phyloP scores from a whole-genome alignment of 2,329 filamentous ascomycete species.

The Tympanopsis confertula region DNA sequence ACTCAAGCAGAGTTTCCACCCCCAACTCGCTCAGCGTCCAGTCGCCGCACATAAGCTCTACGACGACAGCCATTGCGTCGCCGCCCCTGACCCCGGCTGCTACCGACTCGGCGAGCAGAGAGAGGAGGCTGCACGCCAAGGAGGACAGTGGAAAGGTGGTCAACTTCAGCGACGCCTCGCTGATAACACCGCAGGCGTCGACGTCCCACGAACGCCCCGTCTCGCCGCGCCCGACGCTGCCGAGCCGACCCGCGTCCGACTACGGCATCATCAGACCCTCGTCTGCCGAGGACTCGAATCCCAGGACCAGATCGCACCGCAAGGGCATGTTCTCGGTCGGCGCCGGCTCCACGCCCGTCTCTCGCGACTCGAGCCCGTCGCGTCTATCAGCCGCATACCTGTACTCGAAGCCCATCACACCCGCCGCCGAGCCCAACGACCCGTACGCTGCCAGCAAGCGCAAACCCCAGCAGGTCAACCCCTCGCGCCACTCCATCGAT shows the following conservation, averaged over 20 bases:
- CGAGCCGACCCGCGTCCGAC: slow-evolving; percentile 11
- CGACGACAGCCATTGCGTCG: slow-evolving; percentile 64
- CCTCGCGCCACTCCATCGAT: slow-evolving; percentile 49
- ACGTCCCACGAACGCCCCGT: not conserved
- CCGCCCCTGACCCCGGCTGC: slow-evolving; percentile 81
- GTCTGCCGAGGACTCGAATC: slow-evolving; percentile 19
- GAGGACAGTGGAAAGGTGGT: not conserved
- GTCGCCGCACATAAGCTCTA: slow-evolving; percentile 58
- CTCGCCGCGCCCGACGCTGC: not conserved
- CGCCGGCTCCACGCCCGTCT: slow-evolving; percentile 39
- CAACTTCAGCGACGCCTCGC: not conserved
- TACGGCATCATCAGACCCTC: slow-evolving; percentile 27
- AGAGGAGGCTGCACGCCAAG: not conserved
- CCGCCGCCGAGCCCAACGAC: slow-evolving; percentile 68
- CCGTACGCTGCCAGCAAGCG: slow-evolving; percentile 75
- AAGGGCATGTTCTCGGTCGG: slow-evolving; percentile 38
- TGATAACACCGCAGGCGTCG: not conserved
- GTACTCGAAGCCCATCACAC: slow-evolving; percentile 67
- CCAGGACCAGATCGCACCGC: slow-evolving; percentile 27
- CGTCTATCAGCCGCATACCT: slow-evolving; percentile 48
- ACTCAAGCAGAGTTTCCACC: slow-evolving; percentile 52
- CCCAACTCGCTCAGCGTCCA: slow-evolving; percentile 48
- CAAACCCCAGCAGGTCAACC: slow-evolving; percentile 53
- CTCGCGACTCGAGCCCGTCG: slow-evolving; percentile 53
- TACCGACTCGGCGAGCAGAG: slow-evolving; percentile 36